phyloP scores from a whole-genome alignment of 495 filamentous ascomycete genomes.

The Penicillium ucsense region DNA sequence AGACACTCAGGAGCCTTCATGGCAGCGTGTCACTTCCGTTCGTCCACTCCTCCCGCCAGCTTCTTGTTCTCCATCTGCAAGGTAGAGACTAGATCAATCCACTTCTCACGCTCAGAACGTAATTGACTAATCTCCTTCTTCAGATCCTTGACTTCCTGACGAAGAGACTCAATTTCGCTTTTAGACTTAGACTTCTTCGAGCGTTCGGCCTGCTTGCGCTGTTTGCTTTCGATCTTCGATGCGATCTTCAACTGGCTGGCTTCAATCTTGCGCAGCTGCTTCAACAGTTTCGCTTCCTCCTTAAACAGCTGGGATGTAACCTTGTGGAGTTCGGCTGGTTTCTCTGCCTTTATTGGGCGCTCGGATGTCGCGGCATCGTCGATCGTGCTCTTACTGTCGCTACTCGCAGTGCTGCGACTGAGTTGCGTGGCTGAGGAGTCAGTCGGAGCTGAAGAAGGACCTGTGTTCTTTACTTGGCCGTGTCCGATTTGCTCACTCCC shows the following conservation, averaged over 20 bases:
- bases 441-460: constrained; percentile 48
- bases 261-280: constrained; percentile 31
- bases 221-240: constrained; percentile 34
- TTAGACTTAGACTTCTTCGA: constrained; percentile 43
- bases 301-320: constrained; percentile 19
- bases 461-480: constrained; percentile 32
- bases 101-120: constrained; percentile 49
- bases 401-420: constrained; percentile 24
- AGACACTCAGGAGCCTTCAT: too few relatives aligned
- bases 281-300: constrained; percentile 30
- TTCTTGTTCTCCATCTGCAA: constrained; percentile 56
- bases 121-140: constrained; percentile 49
- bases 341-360: constrained; percentile 6
- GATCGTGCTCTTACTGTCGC: not conserved
- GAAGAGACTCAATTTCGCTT: constrained; percentile 37
- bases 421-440: constrained; percentile 50
- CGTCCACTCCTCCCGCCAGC: constrained; percentile 17
- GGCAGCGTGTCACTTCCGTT: not conserved
- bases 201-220: constrained; percentile 48
- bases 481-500: constrained; percentile 30
- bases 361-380: constrained; percentile 6
- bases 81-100: constrained; percentile 50
- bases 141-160: constrained; percentile 45
- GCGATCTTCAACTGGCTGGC: constrained; percentile 30
- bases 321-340: constrained; percentile 17